phyloP scores from a whole-genome alignment of 2,329 filamentous ascomycete species.

The Talaromyces funiculosus region DNA sequence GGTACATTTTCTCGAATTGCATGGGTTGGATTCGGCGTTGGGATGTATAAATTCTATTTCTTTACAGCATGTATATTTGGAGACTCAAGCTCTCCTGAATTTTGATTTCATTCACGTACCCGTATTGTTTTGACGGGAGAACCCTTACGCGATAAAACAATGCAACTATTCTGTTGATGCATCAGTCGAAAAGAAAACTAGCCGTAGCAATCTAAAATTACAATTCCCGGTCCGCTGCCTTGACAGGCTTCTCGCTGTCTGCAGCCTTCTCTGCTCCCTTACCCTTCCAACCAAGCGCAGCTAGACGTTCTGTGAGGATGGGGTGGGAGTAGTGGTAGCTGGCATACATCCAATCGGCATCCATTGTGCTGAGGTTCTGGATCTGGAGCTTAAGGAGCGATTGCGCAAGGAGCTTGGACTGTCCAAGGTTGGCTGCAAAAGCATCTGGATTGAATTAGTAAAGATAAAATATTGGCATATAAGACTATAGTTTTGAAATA shows the following conservation, averaged over 20 bases:
- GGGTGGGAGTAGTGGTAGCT: constrained; percentile 99
- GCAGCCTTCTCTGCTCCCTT: constrained; percentile 46
- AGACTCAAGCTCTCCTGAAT: not conserved
- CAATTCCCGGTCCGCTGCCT: constrained; percentile 70
- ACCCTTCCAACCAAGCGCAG: constrained; percentile 82
- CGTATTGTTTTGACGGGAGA: not conserved
- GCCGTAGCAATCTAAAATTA: constrained; percentile 35
- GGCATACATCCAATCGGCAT: constrained; percentile 96
- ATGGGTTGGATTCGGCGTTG: constrained; percentile 7
- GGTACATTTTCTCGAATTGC: not conserved
- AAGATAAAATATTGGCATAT: not conserved
- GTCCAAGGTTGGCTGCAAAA: constrained; percentile 81
- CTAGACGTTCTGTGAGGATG: constrained; percentile 86
- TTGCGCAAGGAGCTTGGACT: constrained; percentile 71
- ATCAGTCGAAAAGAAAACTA: not conserved
- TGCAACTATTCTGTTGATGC: not conserved
- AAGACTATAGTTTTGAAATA: not conserved
- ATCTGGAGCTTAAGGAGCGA: constrained; percentile 97
- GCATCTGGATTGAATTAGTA: constrained; percentile 50
- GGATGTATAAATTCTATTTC: not conserved
- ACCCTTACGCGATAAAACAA: not conserved
- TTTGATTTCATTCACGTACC: not conserved
- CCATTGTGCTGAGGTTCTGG: constrained; percentile 97
- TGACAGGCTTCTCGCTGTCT: constrained; percentile 56
- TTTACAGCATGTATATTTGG: not conserved